Base-by-base conservation (phyloP, 192 early-diverging fungal genomes). In the Gonapodya sp. region DNA sequence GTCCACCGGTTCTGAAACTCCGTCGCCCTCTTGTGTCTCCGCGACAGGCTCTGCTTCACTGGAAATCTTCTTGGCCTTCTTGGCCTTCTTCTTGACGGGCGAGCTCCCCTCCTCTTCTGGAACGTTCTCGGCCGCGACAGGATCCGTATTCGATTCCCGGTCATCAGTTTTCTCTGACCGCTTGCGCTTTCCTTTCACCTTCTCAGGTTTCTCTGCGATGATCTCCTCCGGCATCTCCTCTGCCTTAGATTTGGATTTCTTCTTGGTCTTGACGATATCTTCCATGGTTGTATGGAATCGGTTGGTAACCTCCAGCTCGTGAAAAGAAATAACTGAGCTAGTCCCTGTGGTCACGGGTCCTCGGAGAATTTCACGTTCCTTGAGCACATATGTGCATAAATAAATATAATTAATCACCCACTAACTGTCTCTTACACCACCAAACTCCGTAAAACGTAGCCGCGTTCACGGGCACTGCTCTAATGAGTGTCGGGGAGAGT, bases 1-100 rank as follows among this genome's bases (percentile, higher is more conserved):
- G 73, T 64, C 46, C 46, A 90, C 80, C 77, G 89, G 86, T 36
- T 91, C 90, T 78, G 89, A 85, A 77, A 92, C 85, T 32, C 90
- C 87, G 31, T 84, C 86, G 37, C 82, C 82, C 2, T 79, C 83
- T 35, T 84, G 79, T 34, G 83, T 79, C 2, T 77, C 81, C 18
- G 72, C 79, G n/a, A 36, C 77, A n/a, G n/a, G n/a, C n/a, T n/a
- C n/a, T 84, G 81, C 64, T 81, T 82, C 73, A 84, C 82, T 34
- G 80, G n/a, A n/a, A n/a, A n/a, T n/a, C n/a, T n/a, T n/a, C 35
- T 34, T 81, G 36, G 82, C 84, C 1, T 81, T 78, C 36, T 88
- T 86, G 30, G 64, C 85, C 35, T 81, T 81, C 75, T 81, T 84
- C 73, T 86, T 86, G 79, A 83, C 79, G 32, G 83, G 81, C n/a